Conservation (phyloP, 805 yeast genomes). For the Ogataea haglerorum region DNA sequence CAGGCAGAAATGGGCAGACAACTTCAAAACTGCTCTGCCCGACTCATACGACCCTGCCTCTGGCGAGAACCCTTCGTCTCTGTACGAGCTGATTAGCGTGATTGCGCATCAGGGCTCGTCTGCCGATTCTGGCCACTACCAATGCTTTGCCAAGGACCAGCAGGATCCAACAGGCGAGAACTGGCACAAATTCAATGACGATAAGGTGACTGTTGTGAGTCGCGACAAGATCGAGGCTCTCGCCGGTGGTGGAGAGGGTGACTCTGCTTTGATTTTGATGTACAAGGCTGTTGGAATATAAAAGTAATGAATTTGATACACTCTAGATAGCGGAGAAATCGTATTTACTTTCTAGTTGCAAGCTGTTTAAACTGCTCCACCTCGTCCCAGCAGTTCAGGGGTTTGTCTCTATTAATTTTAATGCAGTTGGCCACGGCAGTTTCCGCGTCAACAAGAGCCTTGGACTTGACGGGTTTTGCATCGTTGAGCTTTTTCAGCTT, state of each 20-base stretch:
- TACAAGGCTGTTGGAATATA: constrained; percentile 71
- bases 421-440: constrained; percentile 55
- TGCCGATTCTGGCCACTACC: constrained; percentile 97
- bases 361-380: constrained; percentile 64
- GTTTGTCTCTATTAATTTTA: constrained; percentile 56
- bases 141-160: constrained; percentile 76
- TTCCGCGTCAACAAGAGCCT: constrained; percentile 46
- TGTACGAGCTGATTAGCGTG: constrained; percentile 78
- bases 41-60: constrained; percentile 35
- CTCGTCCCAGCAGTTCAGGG: constrained; percentile 80
- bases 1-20: constrained; percentile 46
- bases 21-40: constrained; percentile 44
- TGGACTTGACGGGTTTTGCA: constrained; percentile 31
- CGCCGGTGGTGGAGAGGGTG: constrained; percentile 98
- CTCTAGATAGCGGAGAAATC: constrained; percentile 1
- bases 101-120: constrained; percentile 93
- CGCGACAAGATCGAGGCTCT: constrained; percentile 78
- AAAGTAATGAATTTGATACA: constrained; percentile 4
- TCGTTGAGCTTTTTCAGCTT: constrained; percentile 32
- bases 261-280: constrained; percentile 84
- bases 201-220: constrained; percentile 72
- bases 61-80: constrained; percentile 82
- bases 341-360: constrained; percentile 30
- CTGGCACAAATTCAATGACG: constrained; percentile 97
- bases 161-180: constrained; percentile 59